Conservation (phyloP, 495 filamentous ascomycete genomes). For the Daldinia caldariorum region DNA sequence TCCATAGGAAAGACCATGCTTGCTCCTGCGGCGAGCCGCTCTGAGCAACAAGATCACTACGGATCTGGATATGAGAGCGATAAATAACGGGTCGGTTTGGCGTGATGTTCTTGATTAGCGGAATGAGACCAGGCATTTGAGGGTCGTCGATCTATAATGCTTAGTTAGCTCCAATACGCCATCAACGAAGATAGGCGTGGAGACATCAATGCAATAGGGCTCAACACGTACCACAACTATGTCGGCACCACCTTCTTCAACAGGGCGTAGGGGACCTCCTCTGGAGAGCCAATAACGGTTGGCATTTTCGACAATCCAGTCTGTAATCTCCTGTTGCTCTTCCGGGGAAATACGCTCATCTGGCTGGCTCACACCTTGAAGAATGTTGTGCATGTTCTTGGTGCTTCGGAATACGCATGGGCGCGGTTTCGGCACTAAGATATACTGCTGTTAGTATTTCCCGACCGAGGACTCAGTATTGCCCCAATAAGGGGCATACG, state of each 20-base stretch:
- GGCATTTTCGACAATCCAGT: slow-evolving; percentile 84
- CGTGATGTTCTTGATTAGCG: slow-evolving; percentile 74
- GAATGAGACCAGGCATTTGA: slow-evolving; percentile 86
- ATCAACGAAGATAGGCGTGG: not conserved
- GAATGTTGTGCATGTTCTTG: slow-evolving; percentile 92
- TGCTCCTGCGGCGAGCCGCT: slow-evolving; percentile 74
- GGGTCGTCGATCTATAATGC: slow-evolving; percentile 74
- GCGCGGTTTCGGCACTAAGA: slow-evolving; percentile 80
- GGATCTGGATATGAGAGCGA: slow-evolving; percentile 85
- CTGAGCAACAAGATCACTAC: slow-evolving; percentile 73
- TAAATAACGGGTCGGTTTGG: slow-evolving; percentile 83
- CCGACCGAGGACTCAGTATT: not conserved
- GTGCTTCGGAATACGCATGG: slow-evolving; percentile 88
- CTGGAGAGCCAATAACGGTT: slow-evolving; percentile 77
- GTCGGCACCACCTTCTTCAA: slow-evolving; percentile 78
- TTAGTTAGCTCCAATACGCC: slow-evolving; percentile 14
- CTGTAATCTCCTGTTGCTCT: slow-evolving; percentile 67
- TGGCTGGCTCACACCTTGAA: slow-evolving; percentile 79
- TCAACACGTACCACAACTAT: slow-evolving; percentile 69
- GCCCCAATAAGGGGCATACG: not conserved
- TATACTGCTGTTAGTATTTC: slow-evolving; percentile 56
- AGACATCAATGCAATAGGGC: not conserved
- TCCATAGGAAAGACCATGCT: slow-evolving; percentile 82
- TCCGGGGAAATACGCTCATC: slow-evolving; percentile 68
- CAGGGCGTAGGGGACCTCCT: slow-evolving; percentile 73